These are phyloP conservation scores for Volvox africanus DNA, from an alignment of 139 green algal genomes.

Conservation along the genomic window DNA sequence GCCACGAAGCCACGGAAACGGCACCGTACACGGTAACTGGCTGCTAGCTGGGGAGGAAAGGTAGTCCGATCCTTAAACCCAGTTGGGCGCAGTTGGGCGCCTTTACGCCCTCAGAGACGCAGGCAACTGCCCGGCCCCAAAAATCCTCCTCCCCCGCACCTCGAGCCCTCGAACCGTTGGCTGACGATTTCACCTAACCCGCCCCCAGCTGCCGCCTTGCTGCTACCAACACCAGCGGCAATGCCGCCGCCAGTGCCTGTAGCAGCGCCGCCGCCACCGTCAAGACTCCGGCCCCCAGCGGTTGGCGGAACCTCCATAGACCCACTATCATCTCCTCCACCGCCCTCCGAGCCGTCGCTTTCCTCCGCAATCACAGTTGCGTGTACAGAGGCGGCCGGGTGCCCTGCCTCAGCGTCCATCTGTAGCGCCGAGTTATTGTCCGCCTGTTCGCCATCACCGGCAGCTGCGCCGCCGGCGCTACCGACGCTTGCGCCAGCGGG, in stretches of 20 bases:
- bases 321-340: constrained; percentile 35
- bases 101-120: too few relatives aligned
- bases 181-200: background rate
- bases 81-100: too few relatives aligned
- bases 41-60: too few relatives aligned
- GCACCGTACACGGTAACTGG: too few relatives aligned
- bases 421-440: constrained; percentile 19
- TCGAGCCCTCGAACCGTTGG: constrained; percentile 27
- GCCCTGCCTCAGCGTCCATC: constrained; percentile 14
- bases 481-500: constrained; percentile 26
- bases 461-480: constrained; percentile 24
- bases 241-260: background rate
- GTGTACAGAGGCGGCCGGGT: constrained; percentile 61
- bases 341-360: constrained; percentile 32
- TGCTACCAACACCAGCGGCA: constrained; percentile 13
- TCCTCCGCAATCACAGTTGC: constrained; percentile 59
- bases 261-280: constrained; percentile 22
- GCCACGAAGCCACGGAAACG: too few relatives aligned
- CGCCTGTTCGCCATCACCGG: constrained; percentile 28
- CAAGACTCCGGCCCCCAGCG: background rate
- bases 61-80: too few relatives aligned
- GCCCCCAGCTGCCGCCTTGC: background rate
- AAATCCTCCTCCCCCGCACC: background rate
- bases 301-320: constrained; percentile 36
- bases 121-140: too few relatives aligned